Evolutionary conservation across 495 filamentous ascomycete species (phyloP).

Genomic region (Penicillium lividum): DNA sequence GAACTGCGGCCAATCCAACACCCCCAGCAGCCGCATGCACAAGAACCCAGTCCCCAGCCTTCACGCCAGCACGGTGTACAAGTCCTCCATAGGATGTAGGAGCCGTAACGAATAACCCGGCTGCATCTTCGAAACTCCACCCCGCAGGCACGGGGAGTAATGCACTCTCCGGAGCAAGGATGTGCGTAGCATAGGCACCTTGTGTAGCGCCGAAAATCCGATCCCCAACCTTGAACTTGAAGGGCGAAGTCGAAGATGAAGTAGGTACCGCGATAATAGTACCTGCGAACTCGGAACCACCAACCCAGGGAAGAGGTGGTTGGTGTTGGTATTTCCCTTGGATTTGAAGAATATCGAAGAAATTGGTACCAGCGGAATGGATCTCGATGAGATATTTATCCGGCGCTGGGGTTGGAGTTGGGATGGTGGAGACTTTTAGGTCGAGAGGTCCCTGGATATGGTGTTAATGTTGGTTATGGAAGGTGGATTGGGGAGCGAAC

Average conservation of each 20-base stretch:
- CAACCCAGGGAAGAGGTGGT: slow-evolving; percentile 78
- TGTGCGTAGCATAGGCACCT: slow-evolving; percentile 80
- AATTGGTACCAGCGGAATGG: slow-evolving; percentile 87
- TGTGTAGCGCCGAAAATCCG: slow-evolving; percentile 85
- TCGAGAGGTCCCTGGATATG: slow-evolving; percentile 67
- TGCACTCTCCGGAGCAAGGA: slow-evolving; percentile 63
- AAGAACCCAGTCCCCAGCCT: slow-evolving; percentile 81
- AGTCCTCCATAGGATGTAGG: slow-evolving; percentile 88
- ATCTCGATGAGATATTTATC: slow-evolving; percentile 87
- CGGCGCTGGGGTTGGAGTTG: slow-evolving; percentile 65
- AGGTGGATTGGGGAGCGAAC: slow-evolving; percentile 38
- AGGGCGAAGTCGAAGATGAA: slow-evolving; percentile 32
- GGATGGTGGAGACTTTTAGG: slow-evolving; percentile 71
- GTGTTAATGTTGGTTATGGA: slow-evolving; percentile 15
- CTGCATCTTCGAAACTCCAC: slow-evolving; percentile 82
- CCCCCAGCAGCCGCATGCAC: slow-evolving; percentile 93
- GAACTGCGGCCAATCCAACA: slow-evolving; percentile 88
- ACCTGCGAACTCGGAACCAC: slow-evolving; percentile 86
- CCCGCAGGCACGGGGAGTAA: slow-evolving; percentile 74
- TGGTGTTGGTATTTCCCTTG: slow-evolving; percentile 75
- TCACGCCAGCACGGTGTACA: slow-evolving; percentile 72
- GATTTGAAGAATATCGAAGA: slow-evolving; percentile 93
- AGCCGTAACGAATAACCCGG: slow-evolving; percentile 87
- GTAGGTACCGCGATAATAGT: slow-evolving; percentile 65
- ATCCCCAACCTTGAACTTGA: slow-evolving; percentile 71